Base-by-base conservation (phyloP, 768 basidiomycete genomes). In the Amanita subjunquillea region DNA sequence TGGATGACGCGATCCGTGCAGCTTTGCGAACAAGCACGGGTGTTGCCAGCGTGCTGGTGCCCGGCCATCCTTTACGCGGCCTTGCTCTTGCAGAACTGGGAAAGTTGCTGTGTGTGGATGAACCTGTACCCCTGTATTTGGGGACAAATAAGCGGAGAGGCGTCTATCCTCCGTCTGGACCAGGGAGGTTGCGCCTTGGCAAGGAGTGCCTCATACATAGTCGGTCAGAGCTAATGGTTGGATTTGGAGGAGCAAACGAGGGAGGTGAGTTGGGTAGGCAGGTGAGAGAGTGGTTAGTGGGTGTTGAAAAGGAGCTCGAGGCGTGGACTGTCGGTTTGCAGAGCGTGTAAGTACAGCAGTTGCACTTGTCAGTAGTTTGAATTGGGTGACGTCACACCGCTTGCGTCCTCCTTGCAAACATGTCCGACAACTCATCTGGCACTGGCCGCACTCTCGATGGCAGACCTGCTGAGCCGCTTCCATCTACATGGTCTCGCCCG, bases 41-140 rank as follows among this genome's bases (percentile, higher is more conserved):
- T 0, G 60, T 91, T 4, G 62, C 67, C 3, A 64, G 62, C 10
- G 62, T 88, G 2, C 73, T 91, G 15, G 65, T 70, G 0, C 63
- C 70, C 8, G 87, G 86, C 1, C 92, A 95, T 63, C 91, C 93
- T 0, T 76, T 86, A 1, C 75, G 87, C 1, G 89, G 79, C 0
- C 69, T 94, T 22, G 81, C 86, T 3, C 68, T 85, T 6, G 82
- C 84, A 2, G 91, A 94, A 63, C 71, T 90, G 5, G 91, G 87
- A 0, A 93, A 91, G 67, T 68, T 92, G 6, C 72, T 93, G 5
- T 79, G 80, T 0, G 85, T 91, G 0, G 87, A 91, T 58, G 88
- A 91, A 61, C 83, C 82, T 0, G 64, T 67, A 3, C 77, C 80
- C 3, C 63, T 63, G 1, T 54, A 59, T 32, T 55, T 58, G 12